Percentiles rank a stretch among this genome's conserved stretches.
phyloP scores from a whole-genome alignment of 2,329 filamentous ascomycete genomes.

The Fusarium longipes region DNA sequence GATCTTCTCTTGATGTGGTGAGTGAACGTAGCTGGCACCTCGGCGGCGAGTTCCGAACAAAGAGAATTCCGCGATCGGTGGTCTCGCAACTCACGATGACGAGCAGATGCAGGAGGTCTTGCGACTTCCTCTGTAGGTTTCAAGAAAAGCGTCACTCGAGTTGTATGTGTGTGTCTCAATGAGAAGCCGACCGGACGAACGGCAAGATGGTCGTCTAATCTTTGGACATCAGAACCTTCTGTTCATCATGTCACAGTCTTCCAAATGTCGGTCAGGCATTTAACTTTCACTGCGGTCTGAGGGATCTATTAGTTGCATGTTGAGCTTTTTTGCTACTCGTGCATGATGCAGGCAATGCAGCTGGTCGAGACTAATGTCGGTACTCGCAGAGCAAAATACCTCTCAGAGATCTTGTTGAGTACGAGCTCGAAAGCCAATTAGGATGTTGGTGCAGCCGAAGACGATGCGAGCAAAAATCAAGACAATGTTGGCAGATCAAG shows the following conservation, averaged over 20 bases:
- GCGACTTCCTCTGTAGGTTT: background rate
- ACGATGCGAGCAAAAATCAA: background rate
- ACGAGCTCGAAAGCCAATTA: background rate
- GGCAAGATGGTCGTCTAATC: background rate
- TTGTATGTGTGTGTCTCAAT: background rate
- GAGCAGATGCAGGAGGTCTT: background rate
- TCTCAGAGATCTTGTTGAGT: background rate
- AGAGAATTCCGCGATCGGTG: background rate
- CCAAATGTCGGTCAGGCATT: background rate
- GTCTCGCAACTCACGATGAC: background rate
- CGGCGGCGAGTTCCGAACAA: background rate
- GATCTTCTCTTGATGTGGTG: background rate
- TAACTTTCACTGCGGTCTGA: background rate
- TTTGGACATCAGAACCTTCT: background rate
- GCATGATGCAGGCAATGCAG: background rate
- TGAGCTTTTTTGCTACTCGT: background rate
- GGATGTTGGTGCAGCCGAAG: background rate
- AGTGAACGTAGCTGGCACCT: background rate
- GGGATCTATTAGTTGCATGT: background rate
- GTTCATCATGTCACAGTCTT: background rate
- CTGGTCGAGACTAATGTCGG: background rate
- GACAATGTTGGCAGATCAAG: background rate
- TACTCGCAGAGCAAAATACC: background rate
- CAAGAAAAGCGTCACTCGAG: background rate
- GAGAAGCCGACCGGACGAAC: background rate